Conservation (phyloP, 768 basidiomycete genomes). For the Amanita thiersii region DNA sequence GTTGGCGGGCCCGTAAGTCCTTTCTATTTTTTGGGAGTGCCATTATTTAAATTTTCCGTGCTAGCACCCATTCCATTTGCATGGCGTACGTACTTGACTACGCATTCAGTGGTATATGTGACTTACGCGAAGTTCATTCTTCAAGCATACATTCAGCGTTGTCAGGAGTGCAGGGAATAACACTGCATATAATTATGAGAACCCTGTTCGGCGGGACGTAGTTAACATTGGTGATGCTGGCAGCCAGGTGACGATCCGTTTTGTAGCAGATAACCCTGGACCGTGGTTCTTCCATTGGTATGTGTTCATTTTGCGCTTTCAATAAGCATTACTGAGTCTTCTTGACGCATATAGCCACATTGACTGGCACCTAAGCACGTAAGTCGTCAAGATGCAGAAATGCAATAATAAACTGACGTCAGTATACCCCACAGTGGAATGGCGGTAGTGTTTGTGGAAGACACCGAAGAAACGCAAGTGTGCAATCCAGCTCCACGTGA, state of each 20-base stretch:
- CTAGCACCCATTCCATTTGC: constrained; percentile 41
- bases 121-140: too few relatives aligned
- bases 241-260: constrained; percentile 40
- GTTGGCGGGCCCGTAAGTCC: constrained; percentile 27
- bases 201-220: constrained; percentile 25
- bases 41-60: neutral
- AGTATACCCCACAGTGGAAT: constrained; percentile 21
- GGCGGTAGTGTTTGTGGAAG: constrained; percentile 26
- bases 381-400: neutral
- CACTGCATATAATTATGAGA: constrained; percentile 27
- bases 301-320: constrained; percentile 24
- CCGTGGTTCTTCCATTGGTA: constrained; percentile 34
- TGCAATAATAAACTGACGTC: neutral
- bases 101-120: neutral
- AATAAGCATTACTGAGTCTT: constrained; percentile 11
- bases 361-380: constrained; percentile 31
- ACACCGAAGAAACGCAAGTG: constrained; percentile 10
- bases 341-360: constrained; percentile 25
- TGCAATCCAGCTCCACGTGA: constrained; percentile 13
- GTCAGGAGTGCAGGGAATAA: constrained; percentile 30
- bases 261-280: constrained; percentile 46
- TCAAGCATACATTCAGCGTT: constrained; percentile 34
- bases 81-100: constrained; percentile 30
- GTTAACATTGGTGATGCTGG: constrained; percentile 20
- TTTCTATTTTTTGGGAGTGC: neutral